Evolutionary conservation across 2,329 filamentous ascomycete species (phyloP).

Genomic region (Phoma herbarum): DNA sequence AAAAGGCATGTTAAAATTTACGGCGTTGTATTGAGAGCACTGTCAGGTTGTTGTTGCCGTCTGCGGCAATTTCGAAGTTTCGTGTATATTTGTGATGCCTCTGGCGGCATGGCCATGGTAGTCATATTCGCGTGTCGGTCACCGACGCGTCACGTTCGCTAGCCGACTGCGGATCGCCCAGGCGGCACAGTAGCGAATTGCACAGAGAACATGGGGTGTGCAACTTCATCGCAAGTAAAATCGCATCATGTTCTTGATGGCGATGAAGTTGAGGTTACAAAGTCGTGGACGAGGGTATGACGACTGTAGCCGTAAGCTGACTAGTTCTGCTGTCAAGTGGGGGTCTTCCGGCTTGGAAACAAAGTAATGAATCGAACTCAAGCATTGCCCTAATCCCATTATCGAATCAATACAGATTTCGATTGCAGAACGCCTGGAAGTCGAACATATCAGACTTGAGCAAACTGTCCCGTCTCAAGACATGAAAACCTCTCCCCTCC

Average conservation of each 20-base stretch:
- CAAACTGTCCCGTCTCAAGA: background rate
- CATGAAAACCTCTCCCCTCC: slow-evolving; percentile 13
- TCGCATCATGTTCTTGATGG: background rate
- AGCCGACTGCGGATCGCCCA: background rate
- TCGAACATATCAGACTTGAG: too few species aligned
- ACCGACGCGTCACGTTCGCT: slow-evolving; percentile 8
- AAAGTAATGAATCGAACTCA: too few species aligned
- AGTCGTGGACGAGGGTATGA: background rate
- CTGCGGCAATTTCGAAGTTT: background rate
- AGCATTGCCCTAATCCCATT: too few species aligned
- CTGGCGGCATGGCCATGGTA: background rate
- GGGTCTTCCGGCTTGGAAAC: background rate
- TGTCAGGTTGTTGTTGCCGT: background rate
- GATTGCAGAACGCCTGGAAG: too few species aligned
- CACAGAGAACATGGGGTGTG: background rate
- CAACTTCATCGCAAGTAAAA: background rate
- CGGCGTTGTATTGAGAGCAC: background rate
- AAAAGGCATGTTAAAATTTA: slow-evolving; percentile 1
- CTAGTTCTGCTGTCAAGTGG: background rate
- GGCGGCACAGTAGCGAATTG: background rate
- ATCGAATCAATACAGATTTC: too few species aligned
- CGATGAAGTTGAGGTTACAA: too few species aligned
- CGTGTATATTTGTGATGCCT: background rate
- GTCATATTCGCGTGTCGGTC: background rate
- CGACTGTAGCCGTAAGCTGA: background rate